A percentile compares a stretch with the other conserved stretches of the same genome.
phyloP scores from a whole-genome alignment of 2,329 filamentous ascomycete species.

The Huntiella savannae region DNA sequence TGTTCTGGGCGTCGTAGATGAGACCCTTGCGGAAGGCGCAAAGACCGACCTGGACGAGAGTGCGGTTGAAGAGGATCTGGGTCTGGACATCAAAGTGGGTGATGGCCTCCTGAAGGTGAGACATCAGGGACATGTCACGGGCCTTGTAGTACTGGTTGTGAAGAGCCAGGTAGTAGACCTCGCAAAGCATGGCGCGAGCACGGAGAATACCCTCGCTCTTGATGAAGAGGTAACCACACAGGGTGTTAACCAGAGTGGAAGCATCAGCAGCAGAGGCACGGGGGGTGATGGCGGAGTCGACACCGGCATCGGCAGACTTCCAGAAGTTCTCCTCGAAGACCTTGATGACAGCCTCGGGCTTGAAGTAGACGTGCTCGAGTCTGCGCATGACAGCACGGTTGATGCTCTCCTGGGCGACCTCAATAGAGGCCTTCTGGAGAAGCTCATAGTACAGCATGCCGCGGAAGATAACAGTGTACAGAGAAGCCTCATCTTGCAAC shows the following conservation, averaged over 20 bases:
- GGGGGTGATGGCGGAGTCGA: slow-evolving; percentile 68
- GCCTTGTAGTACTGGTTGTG: slow-evolving; percentile 97
- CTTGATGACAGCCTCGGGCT: slow-evolving; percentile 81
- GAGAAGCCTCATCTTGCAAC: slow-evolving; percentile 67
- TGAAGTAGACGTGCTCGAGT: slow-evolving; percentile 97
- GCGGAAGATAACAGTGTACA: slow-evolving; percentile 87
- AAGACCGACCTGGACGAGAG: slow-evolving; percentile 89
- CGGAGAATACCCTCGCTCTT: slow-evolving; percentile 92
- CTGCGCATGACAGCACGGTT: slow-evolving; percentile 89
- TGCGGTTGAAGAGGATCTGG: slow-evolving; percentile 97
- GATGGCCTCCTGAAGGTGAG: slow-evolving; percentile 93
- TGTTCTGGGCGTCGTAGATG: slow-evolving; percentile 94
- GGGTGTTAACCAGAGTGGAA: slow-evolving; percentile 56
- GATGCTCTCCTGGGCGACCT: slow-evolving; percentile 65
- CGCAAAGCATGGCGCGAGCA: slow-evolving; percentile 90
- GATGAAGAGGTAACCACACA: slow-evolving; percentile 89
- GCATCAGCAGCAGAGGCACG: slow-evolving; percentile 51
- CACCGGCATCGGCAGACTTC: slow-evolving; percentile 51
- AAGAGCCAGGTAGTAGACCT: slow-evolving; percentile 94
- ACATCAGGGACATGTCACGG: slow-evolving; percentile 99
- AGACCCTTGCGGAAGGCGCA: slow-evolving; percentile 95
- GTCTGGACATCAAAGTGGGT: slow-evolving; percentile 90
- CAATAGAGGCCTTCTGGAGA: slow-evolving; percentile 50
- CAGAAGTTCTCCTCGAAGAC: slow-evolving; percentile 90
- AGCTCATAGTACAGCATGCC: slow-evolving; percentile 75